Evolutionary conservation across 805 yeast genomes (phyloP).

Genomic region (Suhomyces emberorum): DNA sequence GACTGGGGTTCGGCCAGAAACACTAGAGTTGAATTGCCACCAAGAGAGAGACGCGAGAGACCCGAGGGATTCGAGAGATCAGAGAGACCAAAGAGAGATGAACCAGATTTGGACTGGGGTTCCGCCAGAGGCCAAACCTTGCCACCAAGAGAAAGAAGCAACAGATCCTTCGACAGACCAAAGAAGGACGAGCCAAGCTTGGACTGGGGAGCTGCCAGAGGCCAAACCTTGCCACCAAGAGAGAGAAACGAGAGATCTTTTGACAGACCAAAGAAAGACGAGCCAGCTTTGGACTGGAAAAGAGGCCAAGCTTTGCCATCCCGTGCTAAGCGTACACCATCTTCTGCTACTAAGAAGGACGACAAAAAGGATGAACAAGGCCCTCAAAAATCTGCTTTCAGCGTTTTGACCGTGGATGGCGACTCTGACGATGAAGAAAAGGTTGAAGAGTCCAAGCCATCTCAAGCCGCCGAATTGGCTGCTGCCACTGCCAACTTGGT

Average conservation of each 20-base stretch:
- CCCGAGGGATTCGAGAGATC: conserved; percentile 10
- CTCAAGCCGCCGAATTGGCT: conserved; percentile 24
- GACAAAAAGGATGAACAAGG: conserved; percentile 24
- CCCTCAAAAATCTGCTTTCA: conserved; percentile 45
- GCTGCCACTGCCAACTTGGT: conserved; percentile 39
- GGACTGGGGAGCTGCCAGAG: conserved; percentile 42
- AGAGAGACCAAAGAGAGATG: conserved; percentile 42
- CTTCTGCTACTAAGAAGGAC: conserved; percentile 10
- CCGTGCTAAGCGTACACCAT: conserved; percentile 2
- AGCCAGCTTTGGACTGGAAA: conserved; percentile 35
- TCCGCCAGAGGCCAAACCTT: conserved; percentile 37
- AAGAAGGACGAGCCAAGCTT: conserved; percentile 36
- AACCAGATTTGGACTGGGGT: conserved; percentile 62
- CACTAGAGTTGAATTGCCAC: conserved; percentile 29
- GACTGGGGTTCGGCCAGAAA: conserved; percentile 43
- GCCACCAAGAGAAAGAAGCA: conserved; percentile 39
- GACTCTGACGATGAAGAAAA: conserved; percentile 50
- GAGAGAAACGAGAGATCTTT: conserved; percentile 18
- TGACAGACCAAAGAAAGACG: conserved; percentile 22
- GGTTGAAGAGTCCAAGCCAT: conserved; percentile 13
- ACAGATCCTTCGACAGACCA: conserved; percentile 20
- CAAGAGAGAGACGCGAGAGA: conserved; percentile 27
- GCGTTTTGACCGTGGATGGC: conserved; percentile 47
- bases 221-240: conserved; percentile 29
- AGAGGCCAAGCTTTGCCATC: conserved; percentile 34